Conservation (phyloP, 805 yeast genomes). For the Priceomyces carsonii region DNA sequence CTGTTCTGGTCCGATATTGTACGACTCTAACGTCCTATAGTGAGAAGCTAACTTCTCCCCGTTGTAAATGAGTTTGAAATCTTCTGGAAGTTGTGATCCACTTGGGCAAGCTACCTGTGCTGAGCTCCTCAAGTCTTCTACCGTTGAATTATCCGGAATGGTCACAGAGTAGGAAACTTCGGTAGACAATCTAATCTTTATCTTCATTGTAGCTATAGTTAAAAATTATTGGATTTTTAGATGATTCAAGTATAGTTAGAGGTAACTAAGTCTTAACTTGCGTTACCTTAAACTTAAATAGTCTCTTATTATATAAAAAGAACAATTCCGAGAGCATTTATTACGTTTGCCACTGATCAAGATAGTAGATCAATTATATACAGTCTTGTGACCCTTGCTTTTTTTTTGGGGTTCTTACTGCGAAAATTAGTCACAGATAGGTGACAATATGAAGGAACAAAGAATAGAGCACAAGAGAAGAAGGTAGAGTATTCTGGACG, state of each 20-base stretch:
- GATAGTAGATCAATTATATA: no score
- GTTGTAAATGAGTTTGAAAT: slow-evolving; percentile 40
- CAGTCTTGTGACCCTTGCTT: no score
- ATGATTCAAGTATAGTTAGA: no score
- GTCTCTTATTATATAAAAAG: background rate
- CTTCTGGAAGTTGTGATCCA: slow-evolving; percentile 31
- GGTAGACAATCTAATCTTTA: slow-evolving; percentile 48
- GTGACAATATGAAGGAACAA: no score
- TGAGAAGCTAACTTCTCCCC: slow-evolving; percentile 38
- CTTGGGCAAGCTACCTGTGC: slow-evolving; percentile 44
- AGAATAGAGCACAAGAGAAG: no score
- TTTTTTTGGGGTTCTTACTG: no score
- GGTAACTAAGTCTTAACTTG: no score
- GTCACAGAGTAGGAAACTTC: slow-evolving; percentile 46
- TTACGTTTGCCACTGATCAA: background rate
- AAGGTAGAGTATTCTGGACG: no score
- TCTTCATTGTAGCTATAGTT: no score
- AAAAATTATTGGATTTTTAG: no score
- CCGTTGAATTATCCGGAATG: slow-evolving; percentile 53
- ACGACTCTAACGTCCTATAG: slow-evolving; percentile 20
- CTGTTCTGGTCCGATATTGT: slow-evolving; percentile 16
- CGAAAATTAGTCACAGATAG: no score
- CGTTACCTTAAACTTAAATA: background rate
- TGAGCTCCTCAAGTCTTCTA: slow-evolving; percentile 49
- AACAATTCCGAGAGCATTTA: background rate